Conservation (phyloP, 2,329 filamentous ascomycete species). For the Ophioceras dolichostomum region DNA sequence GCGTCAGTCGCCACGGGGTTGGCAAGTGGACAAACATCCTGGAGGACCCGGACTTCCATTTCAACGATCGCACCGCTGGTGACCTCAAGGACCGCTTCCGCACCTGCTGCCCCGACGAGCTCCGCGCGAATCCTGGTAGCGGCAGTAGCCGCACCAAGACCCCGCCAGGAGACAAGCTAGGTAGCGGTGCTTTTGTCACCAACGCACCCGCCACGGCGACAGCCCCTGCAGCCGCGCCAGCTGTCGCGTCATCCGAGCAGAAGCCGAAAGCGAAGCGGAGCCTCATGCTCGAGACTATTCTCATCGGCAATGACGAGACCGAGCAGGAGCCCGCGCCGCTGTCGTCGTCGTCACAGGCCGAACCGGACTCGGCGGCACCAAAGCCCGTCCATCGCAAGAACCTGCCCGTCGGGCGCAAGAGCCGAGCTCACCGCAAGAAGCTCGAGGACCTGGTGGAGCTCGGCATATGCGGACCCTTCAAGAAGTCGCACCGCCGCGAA, state of each 20-base stretch:
- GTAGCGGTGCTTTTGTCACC: no score
- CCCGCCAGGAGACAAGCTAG: constrained; percentile 11
- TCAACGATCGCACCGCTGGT: constrained; percentile 48
- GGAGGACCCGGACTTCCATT: constrained; percentile 46
- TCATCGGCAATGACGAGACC: constrained; percentile 33
- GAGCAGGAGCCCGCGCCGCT: constrained; percentile 8
- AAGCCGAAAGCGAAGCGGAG: constrained; percentile 32
- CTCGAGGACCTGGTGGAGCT: constrained; percentile 32
- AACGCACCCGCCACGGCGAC: neutral
- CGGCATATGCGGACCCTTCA: constrained; percentile 50
- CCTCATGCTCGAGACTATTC: constrained; percentile 40
- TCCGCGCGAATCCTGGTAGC: constrained; percentile 28
- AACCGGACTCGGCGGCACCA: constrained; percentile 3
- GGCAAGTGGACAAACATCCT: constrained; percentile 55
- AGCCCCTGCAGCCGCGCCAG: constrained; percentile 2
- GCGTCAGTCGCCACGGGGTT: constrained; percentile 49
- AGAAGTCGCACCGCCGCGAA: constrained; percentile 47
- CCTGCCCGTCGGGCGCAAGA: constrained; percentile 19
- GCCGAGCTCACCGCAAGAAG: constrained; percentile 28
- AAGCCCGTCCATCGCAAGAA: no score
- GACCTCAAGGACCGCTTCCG: constrained; percentile 56
- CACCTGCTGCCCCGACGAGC: constrained; percentile 51
- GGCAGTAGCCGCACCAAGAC: no score
- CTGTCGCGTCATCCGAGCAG: constrained; percentile 9
- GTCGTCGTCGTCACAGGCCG: constrained; percentile 3